These are phyloP conservation scores for Conoideocrella luteorostrata DNA, from an alignment of 2,329 filamentous ascomycete genomes.

Conservation along the genomic window DNA sequence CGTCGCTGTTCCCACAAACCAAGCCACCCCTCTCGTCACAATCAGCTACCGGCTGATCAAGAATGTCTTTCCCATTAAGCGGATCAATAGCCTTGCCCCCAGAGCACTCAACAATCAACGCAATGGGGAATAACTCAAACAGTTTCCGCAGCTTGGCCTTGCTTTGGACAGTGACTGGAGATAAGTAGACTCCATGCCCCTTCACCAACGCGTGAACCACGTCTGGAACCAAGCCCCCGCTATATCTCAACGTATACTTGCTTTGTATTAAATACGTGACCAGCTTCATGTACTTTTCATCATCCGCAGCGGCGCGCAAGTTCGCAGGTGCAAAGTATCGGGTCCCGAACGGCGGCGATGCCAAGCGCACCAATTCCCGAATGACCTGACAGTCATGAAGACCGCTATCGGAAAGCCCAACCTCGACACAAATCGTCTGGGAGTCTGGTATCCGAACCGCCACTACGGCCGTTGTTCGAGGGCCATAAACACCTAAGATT, in stretches of 20 bases:
- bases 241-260: conserved; percentile 54
- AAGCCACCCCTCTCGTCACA: conserved; percentile 45
- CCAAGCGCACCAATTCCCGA: conserved; percentile 32
- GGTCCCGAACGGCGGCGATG: conserved; percentile 34
- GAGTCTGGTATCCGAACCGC: conserved; percentile 42
- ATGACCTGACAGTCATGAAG: conserved; percentile 30
- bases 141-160: conserved; percentile 52
- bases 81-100: conserved; percentile 51
- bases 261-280: conserved; percentile 43
- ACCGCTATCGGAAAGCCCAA: conserved; percentile 31
- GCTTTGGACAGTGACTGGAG: conserved; percentile 45
- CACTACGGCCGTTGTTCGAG: conserved; percentile 48
- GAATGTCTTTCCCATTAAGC: conserved; percentile 30
- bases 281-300: conserved; percentile 40
- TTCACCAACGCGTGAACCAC: conserved; percentile 54
- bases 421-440: conserved; percentile 41
- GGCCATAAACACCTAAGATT: conserved; percentile 47
- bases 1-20: conserved; percentile 43
- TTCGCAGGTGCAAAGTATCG: conserved; percentile 59
- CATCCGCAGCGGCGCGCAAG: conserved; percentile 48
- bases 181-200: conserved; percentile 55
- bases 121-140: conserved; percentile 55
- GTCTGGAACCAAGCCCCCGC: conserved; percentile 56
- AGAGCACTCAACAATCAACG: conserved; percentile 53
- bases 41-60: conserved; percentile 30